Conservation (phyloP, 495 filamentous ascomycete species). For the Penicillium steckii region DNA sequence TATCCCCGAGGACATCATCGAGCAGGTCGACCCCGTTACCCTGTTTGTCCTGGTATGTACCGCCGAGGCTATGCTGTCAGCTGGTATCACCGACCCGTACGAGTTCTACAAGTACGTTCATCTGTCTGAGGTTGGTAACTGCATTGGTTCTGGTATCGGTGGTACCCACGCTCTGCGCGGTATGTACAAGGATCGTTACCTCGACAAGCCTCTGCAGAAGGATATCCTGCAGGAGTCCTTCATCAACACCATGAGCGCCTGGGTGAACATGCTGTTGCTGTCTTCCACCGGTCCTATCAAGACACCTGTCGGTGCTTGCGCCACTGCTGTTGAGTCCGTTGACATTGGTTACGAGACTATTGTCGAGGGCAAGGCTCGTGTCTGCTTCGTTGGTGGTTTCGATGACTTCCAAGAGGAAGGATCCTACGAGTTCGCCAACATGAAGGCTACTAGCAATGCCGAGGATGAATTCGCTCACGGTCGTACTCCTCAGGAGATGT, state of each 20-base stretch:
- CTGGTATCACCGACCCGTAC: conserved; percentile 98
- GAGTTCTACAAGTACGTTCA: conserved; percentile 99
- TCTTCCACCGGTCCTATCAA: conserved; percentile 98
- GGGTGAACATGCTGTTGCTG: conserved; percentile 98
- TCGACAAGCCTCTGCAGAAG: conserved; percentile 98
- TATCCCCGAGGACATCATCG: conserved; percentile 95
- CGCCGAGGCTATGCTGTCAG: conserved; percentile 82
- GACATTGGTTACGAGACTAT: conserved; percentile 98
- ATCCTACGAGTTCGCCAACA: conserved; percentile 99
- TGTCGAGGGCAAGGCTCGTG: conserved; percentile 91
- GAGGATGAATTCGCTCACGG: conserved; percentile 95
- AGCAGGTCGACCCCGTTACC: conserved; percentile 94
- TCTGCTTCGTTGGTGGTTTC: conserved; percentile 97
- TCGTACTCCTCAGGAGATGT: conserved; percentile 96
- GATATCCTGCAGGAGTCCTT: conserved; percentile 99
- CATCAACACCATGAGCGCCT: conserved; percentile 99
- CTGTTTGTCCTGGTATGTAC: conserved; percentile 92
- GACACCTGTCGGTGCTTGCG: conserved; percentile 96
- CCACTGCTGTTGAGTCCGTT: conserved; percentile 93
- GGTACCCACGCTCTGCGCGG: conserved; percentile 87
- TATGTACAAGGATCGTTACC: conserved; percentile 97
- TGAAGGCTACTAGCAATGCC: conserved; percentile 98
- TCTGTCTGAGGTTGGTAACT: conserved; percentile 97
- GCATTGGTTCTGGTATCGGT: conserved; percentile 95
- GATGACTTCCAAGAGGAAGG: conserved; percentile 99